Percentiles rank a stretch among this genome's conserved stretches.
phyloP scores from a whole-genome alignment of 2,329 filamentous ascomycete species.

The Sporothrix variecibatus region DNA sequence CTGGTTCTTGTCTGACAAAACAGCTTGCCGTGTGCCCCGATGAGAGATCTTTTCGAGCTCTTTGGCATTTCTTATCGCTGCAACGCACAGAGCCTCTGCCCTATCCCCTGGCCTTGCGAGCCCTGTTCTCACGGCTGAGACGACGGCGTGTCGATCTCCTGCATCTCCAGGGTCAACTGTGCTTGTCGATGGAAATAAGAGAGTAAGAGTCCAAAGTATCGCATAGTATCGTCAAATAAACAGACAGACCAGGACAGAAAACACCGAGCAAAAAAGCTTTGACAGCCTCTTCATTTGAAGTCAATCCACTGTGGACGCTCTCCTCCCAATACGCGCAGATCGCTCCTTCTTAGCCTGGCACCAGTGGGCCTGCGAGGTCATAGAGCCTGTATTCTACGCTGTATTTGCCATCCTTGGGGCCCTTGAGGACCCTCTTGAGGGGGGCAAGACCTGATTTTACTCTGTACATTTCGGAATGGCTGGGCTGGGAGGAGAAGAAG shows the following conservation, averaged over 20 bases:
- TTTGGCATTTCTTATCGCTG: not conserved
- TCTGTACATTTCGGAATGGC: constrained; percentile 28
- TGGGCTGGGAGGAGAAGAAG: constrained; percentile 23
- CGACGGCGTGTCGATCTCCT: constrained; percentile 18
- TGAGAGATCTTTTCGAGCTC: not conserved
- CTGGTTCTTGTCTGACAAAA: not conserved
- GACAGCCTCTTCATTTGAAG: not conserved
- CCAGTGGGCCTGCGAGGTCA: not conserved
- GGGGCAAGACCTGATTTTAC: constrained; percentile 11
- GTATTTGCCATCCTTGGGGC: constrained; percentile 6
- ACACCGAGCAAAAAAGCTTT: constrained; percentile 17
- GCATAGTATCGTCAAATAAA: not conserved
- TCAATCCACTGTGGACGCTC: not conserved
- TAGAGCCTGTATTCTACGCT: not conserved
- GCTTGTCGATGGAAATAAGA: not conserved
- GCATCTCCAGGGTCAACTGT: not conserved
- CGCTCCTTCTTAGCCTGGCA: not conserved
- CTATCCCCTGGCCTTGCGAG: not conserved
- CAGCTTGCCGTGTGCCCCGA: not conserved
- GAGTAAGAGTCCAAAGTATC: not conserved
- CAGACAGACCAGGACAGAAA: not conserved
- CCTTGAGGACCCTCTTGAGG: not conserved
- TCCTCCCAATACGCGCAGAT: not conserved
- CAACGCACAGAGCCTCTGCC: not conserved
- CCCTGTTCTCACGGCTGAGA: not conserved